Evolutionary conservation across 228 moss, liverwort and hornwort genomes (phyloP), one percentile per base, ranked within the genome.

Genomic region (Sphagnum magellanicum): DNA sequence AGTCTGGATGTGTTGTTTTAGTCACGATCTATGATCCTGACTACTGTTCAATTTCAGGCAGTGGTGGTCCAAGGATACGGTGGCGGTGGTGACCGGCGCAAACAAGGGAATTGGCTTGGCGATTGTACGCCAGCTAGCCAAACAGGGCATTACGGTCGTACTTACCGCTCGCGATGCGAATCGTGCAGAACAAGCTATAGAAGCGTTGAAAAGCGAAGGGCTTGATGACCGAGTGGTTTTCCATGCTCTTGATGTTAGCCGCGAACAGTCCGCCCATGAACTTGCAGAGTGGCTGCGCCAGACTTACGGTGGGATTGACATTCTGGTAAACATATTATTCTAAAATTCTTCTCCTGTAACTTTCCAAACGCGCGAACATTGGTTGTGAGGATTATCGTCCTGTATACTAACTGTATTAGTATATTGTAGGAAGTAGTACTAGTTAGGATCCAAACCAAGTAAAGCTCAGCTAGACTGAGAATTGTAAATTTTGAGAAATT

Each of bases 231-330:
- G 47, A 1, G 47, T 62, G 16, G 32, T 47, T 62, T 62, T 57
- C 61, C 15, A 62, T 47, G 4, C 5, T 62, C 61, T 62, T 62
- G 61, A 62, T 62, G 61, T 62, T 1, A 62, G 14, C 5, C 16
- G 61, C 32, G 61, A 62, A 8, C 17, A 62, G 7, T 14, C 15
- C 47, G 61, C 61, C 47, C 9, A 4, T 10, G 13, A 14, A 3
- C 52, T 83, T 1, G 62, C 79, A 3, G 61, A 61, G 12, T 83
- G 83, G 79, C 83, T 79, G 6, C 32, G 71, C 51, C 55, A 70
- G 32, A 83, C 72, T 0, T 79, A 74, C 0, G 79, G 77, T 5
- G 83, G 83, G 10, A 79, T 50, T 2, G 83, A 79, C 13, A 74
- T 79, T 49, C 55, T 79, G 76, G 83, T 83, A 72, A 7, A n/a